Base-by-base conservation (phyloP, 208 protist genomes). In the Histomonas meleagridis region DNA sequence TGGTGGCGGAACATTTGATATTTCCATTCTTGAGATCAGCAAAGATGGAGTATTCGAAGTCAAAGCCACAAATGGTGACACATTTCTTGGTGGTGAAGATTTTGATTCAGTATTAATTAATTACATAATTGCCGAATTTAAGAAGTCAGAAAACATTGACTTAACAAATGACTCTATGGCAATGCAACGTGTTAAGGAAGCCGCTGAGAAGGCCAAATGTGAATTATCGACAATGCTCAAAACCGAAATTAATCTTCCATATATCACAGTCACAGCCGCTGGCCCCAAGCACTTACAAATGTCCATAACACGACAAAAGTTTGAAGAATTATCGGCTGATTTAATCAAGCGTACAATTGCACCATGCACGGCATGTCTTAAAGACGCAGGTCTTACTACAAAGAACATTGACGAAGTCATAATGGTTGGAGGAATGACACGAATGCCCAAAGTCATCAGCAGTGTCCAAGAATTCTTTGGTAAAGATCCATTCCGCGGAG, bases 81-180 rank as follows among this genome's bases (percentile, higher is more conserved):
- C 97, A 28, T 97, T 98, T 94, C 95, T 99, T 18, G 98, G 98
- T 78, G 98, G 98, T 62, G 98, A 99, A 94, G 98, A 99, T 95
- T 99, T 99, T 92, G 98, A 99, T 93, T 93, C 96, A 43, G 91
- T 70, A 21, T 60, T 99, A 28, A 90, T 97, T 9, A 91, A 97
- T 69, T 95, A 97, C 92, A 93, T 99, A 28, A 38, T 97, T 21
- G 62, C 93, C 9, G 95, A 97, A 92, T 98, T 99, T 95, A 97
- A 97, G 94, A 97, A 97, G 93, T 93, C 95, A 40, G 65, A 95
- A 40, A 94, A 94, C 32, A 95, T 98, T 79, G 97, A 99, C 95
- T 92, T 99, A 46, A 92, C 92, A 65, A 96, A 97, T 91, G 97
- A 99, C 94, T 93, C 91, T 23, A 95, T 98, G 90, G 97, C 97